Conservation (phyloP, 2,329 filamentous ascomycete species). For the Ophiostoma australiae region DNA sequence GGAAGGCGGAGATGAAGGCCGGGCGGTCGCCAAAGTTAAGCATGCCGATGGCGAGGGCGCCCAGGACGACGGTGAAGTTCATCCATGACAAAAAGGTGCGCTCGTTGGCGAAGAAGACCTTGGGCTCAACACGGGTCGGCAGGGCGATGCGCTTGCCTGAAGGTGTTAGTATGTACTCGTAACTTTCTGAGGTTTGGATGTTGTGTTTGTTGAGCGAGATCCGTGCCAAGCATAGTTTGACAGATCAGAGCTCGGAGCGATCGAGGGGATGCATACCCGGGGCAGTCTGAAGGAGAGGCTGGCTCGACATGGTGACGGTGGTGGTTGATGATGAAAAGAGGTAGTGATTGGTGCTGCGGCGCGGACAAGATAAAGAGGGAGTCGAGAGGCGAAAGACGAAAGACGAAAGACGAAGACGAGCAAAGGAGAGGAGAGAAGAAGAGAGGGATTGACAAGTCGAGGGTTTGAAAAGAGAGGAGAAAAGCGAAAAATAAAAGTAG, state of each 20-base stretch:
- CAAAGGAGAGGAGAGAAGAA: not conserved
- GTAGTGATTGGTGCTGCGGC: slow-evolving; percentile 1
- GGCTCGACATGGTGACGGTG: slow-evolving; percentile 70
- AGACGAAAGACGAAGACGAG: too few species aligned
- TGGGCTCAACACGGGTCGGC: slow-evolving; percentile 94
- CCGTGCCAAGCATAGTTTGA: not conserved
- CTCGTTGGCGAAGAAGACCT: slow-evolving; percentile 99
- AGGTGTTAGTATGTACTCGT: slow-evolving; percentile 10
- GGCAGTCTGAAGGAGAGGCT: slow-evolving; percentile 90
- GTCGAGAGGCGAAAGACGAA: not conserved
- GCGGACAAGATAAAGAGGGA: not conserved
- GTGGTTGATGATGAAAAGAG: not conserved
- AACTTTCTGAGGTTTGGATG: too few species aligned
- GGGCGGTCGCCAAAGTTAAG: slow-evolving; percentile 96
- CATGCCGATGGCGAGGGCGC: slow-evolving; percentile 91
- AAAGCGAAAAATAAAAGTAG: not conserved
- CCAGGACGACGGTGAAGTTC: slow-evolving; percentile 98
- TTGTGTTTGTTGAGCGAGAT: not conserved
- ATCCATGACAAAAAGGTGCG: slow-evolving; percentile 99
- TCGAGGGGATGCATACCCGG: slow-evolving; percentile 57
- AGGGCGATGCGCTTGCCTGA: slow-evolving; percentile 96
- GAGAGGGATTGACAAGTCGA: not conserved
- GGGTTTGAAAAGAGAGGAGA: not conserved
- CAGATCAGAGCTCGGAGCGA: too few species aligned
- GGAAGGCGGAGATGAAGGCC: slow-evolving; percentile 85